phyloP scores from a whole-genome alignment of 192 early-diverging fungal species.

The Fimicolochytrium jonesii region DNA sequence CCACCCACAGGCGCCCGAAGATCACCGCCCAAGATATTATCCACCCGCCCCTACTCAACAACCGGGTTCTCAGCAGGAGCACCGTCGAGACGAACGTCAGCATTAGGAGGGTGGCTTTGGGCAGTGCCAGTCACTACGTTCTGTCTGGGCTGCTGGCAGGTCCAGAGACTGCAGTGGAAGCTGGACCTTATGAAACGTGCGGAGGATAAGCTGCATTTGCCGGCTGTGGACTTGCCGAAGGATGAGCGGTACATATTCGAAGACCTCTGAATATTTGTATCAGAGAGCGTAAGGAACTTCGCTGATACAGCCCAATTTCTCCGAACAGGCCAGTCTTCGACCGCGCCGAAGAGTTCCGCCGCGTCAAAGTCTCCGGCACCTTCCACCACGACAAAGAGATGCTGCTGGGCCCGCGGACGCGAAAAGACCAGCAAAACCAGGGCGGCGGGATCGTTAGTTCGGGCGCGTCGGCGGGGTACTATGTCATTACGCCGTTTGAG shows the following conservation, averaged over 20 bases:
- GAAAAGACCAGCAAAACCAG: conserved; percentile 10
- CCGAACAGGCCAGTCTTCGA: conserved; percentile 19
- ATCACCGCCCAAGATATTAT: too few species aligned
- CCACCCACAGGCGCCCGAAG: too few species aligned
- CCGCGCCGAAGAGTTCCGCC: conserved; percentile 58
- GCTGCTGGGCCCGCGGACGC: conserved; percentile 69
- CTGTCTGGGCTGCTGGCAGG: conserved; percentile 60
- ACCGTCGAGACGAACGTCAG: too few species aligned
- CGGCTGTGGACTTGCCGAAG: conserved; percentile 33
- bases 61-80: too few species aligned
- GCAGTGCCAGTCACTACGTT: conserved; percentile 17
- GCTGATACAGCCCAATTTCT: neutral
- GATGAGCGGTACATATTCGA: neutral
- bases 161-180: conserved; percentile 86
- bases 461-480: conserved; percentile 25
- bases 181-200: conserved; percentile 70
- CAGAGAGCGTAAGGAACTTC: too few species aligned
- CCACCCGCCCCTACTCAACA: too few species aligned
- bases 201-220: conserved; percentile 52
- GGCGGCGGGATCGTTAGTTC: conserved; percentile 15
- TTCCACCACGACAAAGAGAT: conserved; percentile 75
- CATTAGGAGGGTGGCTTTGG: conserved; percentile 25
- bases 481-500: conserved; percentile 35
- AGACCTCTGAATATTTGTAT: too few species aligned
- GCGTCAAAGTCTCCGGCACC: conserved; percentile 64